phyloP scores from a whole-genome alignment of 495 filamentous ascomycete species.

The Penicillium dipodomyicola region DNA sequence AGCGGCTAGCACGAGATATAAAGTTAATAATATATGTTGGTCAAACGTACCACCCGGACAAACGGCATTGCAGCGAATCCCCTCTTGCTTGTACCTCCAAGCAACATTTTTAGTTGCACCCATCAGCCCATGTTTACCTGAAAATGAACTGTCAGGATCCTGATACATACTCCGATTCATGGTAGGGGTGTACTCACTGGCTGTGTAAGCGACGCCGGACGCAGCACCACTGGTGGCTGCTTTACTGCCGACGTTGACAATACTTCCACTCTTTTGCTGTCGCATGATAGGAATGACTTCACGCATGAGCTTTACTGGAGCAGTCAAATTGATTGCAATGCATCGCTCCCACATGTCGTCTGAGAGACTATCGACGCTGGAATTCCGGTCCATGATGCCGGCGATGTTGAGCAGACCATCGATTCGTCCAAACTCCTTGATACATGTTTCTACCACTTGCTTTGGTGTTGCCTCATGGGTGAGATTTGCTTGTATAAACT shows the following conservation, averaged over 20 bases:
- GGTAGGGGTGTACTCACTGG: slow-evolving; percentile 36
- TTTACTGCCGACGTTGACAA: slow-evolving; percentile 42
- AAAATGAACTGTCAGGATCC: not conserved
- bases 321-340: slow-evolving; percentile 3
- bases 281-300: slow-evolving; percentile 1
- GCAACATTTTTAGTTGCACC: slow-evolving; percentile 47
- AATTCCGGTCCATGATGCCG: slow-evolving; percentile 41
- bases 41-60: slow-evolving; percentile 27
- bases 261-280: slow-evolving; percentile 18
- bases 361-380: slow-evolving; percentile 30
- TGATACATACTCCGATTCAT: slow-evolving; percentile 4
- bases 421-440: slow-evolving; percentile 16
- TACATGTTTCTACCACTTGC: not conserved
- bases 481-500: not conserved
- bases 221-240: slow-evolving; percentile 37
- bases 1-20: no score
- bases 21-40: no score
- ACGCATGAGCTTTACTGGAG: slow-evolving; percentile 1
- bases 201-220: slow-evolving; percentile 42
- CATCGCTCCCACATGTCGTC: slow-evolving; percentile 22
- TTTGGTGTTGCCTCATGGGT: not conserved
- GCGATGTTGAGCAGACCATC: slow-evolving; percentile 44
- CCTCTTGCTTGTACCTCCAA: slow-evolving; percentile 41
- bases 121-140: slow-evolving; percentile 17
- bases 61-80: slow-evolving; percentile 34